Evolutionary conservation across 345 rosid species (phyloP).

Genomic region (Melaleuca alternifolia): DNA sequence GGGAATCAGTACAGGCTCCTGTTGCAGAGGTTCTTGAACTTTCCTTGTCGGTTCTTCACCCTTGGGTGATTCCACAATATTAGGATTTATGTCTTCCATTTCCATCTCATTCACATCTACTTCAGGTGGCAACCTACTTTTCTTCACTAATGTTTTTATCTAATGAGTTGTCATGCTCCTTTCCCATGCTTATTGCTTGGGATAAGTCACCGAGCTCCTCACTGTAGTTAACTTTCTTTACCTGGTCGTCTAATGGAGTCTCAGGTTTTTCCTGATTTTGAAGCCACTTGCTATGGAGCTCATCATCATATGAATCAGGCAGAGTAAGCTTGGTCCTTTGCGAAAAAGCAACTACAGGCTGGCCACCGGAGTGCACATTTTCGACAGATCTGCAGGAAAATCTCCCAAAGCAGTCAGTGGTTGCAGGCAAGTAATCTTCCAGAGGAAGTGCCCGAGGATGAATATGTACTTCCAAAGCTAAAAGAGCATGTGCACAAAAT

Average conservation of each 20-base stretch:
- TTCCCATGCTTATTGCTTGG: not conserved
- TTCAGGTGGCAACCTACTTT: not conserved
- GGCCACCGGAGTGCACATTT: conserved; percentile 12
- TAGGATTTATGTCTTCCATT: not conserved
- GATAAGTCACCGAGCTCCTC: not conserved
- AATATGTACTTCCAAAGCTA: conserved; percentile 67
- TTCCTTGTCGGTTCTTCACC: conserved; percentile 13
- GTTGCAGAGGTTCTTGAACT: conserved; percentile 14
- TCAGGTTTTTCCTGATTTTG: conserved; percentile 5
- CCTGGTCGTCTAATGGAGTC: conserved; percentile 8
- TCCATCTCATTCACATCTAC: not conserved
- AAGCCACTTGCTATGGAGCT: conserved; percentile 8
- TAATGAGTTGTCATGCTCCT: not conserved
- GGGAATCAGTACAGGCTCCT: conserved; percentile 7
- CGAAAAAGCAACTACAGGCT: not conserved
- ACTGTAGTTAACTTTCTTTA: not conserved
- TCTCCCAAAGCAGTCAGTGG: conserved; percentile 3
- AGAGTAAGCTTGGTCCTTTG: not conserved
- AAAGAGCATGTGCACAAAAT: conserved; percentile 66
- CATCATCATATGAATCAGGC: conserved; percentile 29
- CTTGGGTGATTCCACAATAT: conserved; percentile 11
- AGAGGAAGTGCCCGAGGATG: conserved; percentile 75
- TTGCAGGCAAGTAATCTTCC: conserved; percentile 21
- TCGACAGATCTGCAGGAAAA: conserved; percentile 7
- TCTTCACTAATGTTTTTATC: not conserved